Evolutionary conservation across 176 grass and related monocot species (phyloP).

Genomic region (Cenchrus americanus): DNA sequence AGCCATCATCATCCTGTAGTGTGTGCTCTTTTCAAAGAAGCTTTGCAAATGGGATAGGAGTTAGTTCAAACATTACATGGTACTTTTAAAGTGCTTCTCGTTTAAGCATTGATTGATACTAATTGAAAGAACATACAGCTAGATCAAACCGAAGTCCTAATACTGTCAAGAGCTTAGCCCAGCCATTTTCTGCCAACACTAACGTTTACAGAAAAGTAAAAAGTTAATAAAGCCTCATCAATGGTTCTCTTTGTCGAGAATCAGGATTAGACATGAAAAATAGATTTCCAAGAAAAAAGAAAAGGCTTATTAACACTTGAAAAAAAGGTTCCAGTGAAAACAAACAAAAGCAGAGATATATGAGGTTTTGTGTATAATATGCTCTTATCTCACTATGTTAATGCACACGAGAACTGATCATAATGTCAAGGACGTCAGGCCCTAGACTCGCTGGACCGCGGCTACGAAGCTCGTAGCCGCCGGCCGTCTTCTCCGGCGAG

Average conservation of each 20-base stretch:
- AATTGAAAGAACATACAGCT: background rate
- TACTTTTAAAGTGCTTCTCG: background rate
- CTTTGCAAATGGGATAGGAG: background rate
- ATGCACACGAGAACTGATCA: background rate
- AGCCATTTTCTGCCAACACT: background rate
- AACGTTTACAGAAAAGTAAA: background rate
- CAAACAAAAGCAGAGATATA: background rate
- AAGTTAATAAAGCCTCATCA: background rate
- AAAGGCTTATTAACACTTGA: background rate
- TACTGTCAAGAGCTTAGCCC: background rate
- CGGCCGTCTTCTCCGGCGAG: too few relatives aligned
- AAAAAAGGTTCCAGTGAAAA: background rate
- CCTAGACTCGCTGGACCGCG: too few relatives aligned
- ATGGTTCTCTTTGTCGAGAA: background rate
- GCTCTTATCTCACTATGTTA: background rate
- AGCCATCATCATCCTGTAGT: background rate
- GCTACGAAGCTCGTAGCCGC: too few relatives aligned
- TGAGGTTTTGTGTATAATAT: background rate
- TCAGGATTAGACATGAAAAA: background rate
- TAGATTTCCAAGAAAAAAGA: background rate
- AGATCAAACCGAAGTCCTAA: background rate
- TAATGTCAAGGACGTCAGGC: too few relatives aligned
- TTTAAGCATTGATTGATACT: background rate
- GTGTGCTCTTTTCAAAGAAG: background rate
- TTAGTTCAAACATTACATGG: constrained; percentile 13